Evolutionary conservation across 352 stramenopile species (phyloP), one percentile per base, ranked within the genome.

Genomic region (Phytophthora pinifolia): DNA sequence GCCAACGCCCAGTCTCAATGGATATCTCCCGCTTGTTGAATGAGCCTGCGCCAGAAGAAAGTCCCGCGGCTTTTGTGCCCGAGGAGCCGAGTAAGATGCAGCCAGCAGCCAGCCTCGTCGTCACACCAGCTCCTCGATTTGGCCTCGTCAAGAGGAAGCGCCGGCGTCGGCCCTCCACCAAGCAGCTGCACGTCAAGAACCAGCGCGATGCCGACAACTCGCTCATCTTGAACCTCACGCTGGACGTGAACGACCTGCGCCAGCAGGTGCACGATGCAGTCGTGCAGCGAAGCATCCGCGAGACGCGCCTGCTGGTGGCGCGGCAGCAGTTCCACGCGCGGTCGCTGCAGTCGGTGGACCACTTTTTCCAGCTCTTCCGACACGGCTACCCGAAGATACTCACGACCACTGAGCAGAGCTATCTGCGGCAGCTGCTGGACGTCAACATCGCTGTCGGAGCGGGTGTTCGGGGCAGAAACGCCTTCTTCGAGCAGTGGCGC

Each of bases 401-500:
- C 12, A 33, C 36, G 2, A 10, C 18, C 2, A 34, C 18, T 0
- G 57, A 74, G 22, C 12, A 59, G 9, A 57, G 18, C 9, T 78
- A 70, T 50, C 44, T 81, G 22, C 14, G 25, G 0, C 27, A 38
- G 10, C 31, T 61, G 10, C 15, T 78, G 22, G 61, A 65, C n/a
- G 15, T 55, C 10, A 38, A 76, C 14, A 37, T 80, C 22, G 17
- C 18, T 10, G 53, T 78, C 15, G 63, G 53, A 1, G 48, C 54
- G 12, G 35, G 44, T 17, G 33, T 57, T n/a, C 36, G 6, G 10
- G 70, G 67, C 1, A n/a, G 54, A 29, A 36, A 33, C 0, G 41
- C 59, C 5, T 72, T 85, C 25, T 63, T 75, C 15, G 67, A 79
- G 38, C 72, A 82, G 47, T 79, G 74, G 74, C 54, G 44, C 3